These are phyloP conservation scores for Bipolaris sorokiniana DNA, from an alignment of 2,329 filamentous ascomycete genomes.

Conservation along the genomic window DNA sequence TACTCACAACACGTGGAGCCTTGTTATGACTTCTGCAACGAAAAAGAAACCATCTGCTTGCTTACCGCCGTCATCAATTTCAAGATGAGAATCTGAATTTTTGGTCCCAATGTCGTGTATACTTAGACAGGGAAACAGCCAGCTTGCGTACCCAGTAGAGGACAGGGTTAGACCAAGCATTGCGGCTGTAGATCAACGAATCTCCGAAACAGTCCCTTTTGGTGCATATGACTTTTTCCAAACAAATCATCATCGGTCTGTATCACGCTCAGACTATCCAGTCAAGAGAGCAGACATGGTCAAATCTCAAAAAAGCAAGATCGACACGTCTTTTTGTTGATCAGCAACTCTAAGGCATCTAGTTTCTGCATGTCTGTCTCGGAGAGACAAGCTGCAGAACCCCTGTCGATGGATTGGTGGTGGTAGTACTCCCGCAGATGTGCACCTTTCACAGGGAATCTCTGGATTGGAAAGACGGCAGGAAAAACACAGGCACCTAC, in stretches of 20 bases:
- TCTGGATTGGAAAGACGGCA: neutral
- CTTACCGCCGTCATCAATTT: neutral
- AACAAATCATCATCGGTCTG: conserved; percentile 1
- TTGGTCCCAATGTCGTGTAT: neutral
- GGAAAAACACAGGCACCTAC: conserved; percentile 1
- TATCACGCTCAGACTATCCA: neutral
- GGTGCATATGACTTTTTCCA: neutral
- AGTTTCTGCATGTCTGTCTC: neutral
- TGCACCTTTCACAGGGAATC: conserved; percentile 1
- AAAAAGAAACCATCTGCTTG: neutral
- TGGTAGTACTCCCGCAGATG: neutral
- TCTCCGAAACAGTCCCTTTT: conserved; percentile 1
- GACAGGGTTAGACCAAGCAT: neutral
- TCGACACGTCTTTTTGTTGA: conserved; percentile 1
- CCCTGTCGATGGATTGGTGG: neutral
- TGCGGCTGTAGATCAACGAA: neutral
- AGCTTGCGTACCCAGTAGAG: neutral
- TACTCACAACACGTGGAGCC: conserved; percentile 1
- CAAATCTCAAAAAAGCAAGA: conserved; percentile 6
- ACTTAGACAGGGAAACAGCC: neutral
- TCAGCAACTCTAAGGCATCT: neutral
- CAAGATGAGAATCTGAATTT: neutral
- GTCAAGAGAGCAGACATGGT: neutral
- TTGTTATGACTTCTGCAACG: neutral
- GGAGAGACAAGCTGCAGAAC: neutral